phyloP scores from a whole-genome alignment of 495 filamentous ascomycete genomes.

The Pseudevernia furfuracea region DNA sequence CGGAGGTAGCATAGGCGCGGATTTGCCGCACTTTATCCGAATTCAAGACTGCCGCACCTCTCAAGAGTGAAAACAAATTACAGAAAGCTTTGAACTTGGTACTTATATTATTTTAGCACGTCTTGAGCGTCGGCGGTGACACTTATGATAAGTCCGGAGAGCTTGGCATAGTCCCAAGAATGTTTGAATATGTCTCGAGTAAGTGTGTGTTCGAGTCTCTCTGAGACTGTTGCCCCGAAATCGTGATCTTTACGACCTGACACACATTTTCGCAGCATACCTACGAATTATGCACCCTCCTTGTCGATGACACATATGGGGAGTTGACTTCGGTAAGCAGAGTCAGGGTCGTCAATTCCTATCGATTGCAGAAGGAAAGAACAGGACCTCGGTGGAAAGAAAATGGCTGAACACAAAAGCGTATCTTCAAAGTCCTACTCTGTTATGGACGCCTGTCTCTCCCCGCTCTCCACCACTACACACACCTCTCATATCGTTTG shows the following conservation, averaged over 20 bases:
- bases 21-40: not conserved
- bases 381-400: not conserved
- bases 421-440: conserved; percentile 73
- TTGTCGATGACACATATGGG: conserved; percentile 83
- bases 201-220: conserved; percentile 16
- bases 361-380: not conserved
- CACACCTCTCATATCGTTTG: conserved; percentile 57
- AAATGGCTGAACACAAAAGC: conserved; percentile 35
- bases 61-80: conserved; percentile 2
- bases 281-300: conserved; percentile 76
- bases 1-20: not conserved
- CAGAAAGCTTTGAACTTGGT: not conserved
- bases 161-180: conserved; percentile 63
- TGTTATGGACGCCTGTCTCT: conserved; percentile 69
- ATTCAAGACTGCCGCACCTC: not conserved
- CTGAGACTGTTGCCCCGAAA: not conserved
- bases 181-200: conserved; percentile 50
- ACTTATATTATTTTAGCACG: conserved; percentile 4
- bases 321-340: conserved; percentile 81
- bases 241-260: not conserved
- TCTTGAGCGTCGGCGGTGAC: conserved; percentile 53
- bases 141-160: conserved; percentile 61
- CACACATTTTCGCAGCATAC: conserved; percentile 41
- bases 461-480: conserved; percentile 55
- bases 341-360: not conserved